Evolutionary conservation across 2,329 filamentous ascomycete species (phyloP), one percentile per base, ranked within the genome.

Genomic region (Paecilomyces fulvus): DNA sequence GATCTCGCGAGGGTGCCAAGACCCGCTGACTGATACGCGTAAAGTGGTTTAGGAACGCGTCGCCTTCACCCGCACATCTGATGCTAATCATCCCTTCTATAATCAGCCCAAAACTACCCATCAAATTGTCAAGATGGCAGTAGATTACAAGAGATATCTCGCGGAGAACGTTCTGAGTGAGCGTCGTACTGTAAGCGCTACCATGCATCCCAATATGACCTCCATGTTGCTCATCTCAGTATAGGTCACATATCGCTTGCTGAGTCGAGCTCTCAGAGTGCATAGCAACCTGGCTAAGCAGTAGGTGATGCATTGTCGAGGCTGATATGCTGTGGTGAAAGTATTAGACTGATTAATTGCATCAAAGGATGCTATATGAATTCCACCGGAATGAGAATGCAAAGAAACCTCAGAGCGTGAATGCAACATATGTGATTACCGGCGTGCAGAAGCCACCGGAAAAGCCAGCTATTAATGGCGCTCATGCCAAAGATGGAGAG

Each of bases 341-440:
- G 49, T 20, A 48, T 30, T 8, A 17, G 37, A 43, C 43, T 50
- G 53, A 49, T 58, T 62, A 37, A 63, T 48, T 14, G 37, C 5
- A 30, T 31, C 50, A 17, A 54, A 95, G 87, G 71, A 95, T 94
- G 83, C 83, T 92, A 14, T 95, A 84, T 73, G 89, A 95, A 30
- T 97, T 95, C 63, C 84, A 96, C 70, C 79, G 81, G 60, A 83
- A 80, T 56, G 88, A 95, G 69, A 95, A 91, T 71, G 79, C 77
- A 55, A 89, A 87, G 71, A 87, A 85, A 59, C 80, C 88, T 0
- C 82, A 84, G 21, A 86, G 84, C 25, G 79, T 96, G n/a, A 84
- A 95, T 74, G 94, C 92, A 49, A 96, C 91, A n/a, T 99, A 96
- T 73, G 77, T 96, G 52, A 70, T 99, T 50, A 88, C 86, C 53